Base-by-base conservation (phyloP, 2,329 filamentous ascomycete species). In the Neopestalotiopsis sp. region DNA sequence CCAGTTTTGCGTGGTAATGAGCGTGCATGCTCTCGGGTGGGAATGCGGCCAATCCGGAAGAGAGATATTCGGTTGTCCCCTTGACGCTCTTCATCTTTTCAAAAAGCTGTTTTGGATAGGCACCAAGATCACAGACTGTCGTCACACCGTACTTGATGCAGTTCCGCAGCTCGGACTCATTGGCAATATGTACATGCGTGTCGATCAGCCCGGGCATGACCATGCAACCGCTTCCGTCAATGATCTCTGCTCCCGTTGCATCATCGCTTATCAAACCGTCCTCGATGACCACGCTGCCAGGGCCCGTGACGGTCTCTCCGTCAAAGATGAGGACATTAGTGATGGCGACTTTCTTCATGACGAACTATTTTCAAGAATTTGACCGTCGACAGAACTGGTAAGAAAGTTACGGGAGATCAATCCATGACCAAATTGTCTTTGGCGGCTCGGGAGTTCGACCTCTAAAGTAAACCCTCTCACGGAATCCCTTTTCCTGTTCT, bases 131-230 rank as follows among this genome's bases (percentile, higher is more conserved):
- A 14, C 60, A 63, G 28, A 40, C 60, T 17, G 60, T 63, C 4
- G 60, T 63, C 4, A 63, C 60, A 30, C 60, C 60, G 40, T 65
- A 70, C 13, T 66, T 66, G 13, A 69, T 70, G 60, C 73, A 75
- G 5, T 68, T 42, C 13, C 65, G 67, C 1, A 75, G 65, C 59
- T 74, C 69, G 4, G 68, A 67, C 12, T 58, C 68, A 17, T 69
- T 68, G 58, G 60, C 52, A 67, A 75, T 73, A 40, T 74, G 73
- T n/a, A 72, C 74, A 40, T 75, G 73, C 40, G 70, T 70, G 64
- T 75, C 74, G 65, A 75, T 72, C 30, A 74, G 72, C 12, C 74
- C 73, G 4, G 74, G 73, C 1, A 74, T 63, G 12, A 74, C 10
- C n/a, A 70, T 74, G 61, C 71, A 72, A 10, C 73, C 73, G 1